A percentile compares a stretch with the other conserved stretches of the same genome.
phyloP scores from a whole-genome alignment of 140 eudicot genomes.

The Flaveria floridana region DNA sequence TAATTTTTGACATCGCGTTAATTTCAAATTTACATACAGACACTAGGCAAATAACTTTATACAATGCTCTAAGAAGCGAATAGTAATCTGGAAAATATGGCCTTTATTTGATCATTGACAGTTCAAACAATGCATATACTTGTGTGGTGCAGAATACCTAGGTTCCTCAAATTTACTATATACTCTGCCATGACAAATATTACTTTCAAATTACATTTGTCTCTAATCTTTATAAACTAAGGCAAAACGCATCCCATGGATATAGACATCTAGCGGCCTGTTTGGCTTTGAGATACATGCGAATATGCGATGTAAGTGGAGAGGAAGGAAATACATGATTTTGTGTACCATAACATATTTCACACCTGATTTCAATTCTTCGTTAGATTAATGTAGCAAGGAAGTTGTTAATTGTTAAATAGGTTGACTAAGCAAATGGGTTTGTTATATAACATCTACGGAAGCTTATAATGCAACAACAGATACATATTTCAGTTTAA shows the following conservation, averaged over 20 bases:
- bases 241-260: slow-evolving; percentile 7
- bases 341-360: slow-evolving; percentile 1
- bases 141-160: slow-evolving; percentile 3
- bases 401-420: neutral
- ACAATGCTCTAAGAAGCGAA: neutral
- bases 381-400: slow-evolving; percentile 8
- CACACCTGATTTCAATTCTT: neutral
- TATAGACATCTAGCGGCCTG: slow-evolving; percentile 17
- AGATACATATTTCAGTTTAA: slow-evolving; percentile 3
- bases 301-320: neutral
- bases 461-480: slow-evolving; percentile 13
- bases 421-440: slow-evolving; percentile 5
- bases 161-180: slow-evolving; percentile 9
- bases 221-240: neutral
- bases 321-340: slow-evolving; percentile 15
- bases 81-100: slow-evolving; percentile 17
- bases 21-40: neutral
- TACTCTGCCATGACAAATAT: neutral
- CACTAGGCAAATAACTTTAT: slow-evolving; percentile 19
- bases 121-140: slow-evolving; percentile 3
- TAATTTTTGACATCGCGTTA: neutral
- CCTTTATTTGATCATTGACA: slow-evolving; percentile 15
- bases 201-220: neutral
- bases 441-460: neutral
- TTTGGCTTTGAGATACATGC: slow-evolving; percentile 24